Evolutionary conservation across 208 protist genomes (phyloP), one percentile per base, ranked within the genome.

Genomic region (Angomonas deanei): DNA sequence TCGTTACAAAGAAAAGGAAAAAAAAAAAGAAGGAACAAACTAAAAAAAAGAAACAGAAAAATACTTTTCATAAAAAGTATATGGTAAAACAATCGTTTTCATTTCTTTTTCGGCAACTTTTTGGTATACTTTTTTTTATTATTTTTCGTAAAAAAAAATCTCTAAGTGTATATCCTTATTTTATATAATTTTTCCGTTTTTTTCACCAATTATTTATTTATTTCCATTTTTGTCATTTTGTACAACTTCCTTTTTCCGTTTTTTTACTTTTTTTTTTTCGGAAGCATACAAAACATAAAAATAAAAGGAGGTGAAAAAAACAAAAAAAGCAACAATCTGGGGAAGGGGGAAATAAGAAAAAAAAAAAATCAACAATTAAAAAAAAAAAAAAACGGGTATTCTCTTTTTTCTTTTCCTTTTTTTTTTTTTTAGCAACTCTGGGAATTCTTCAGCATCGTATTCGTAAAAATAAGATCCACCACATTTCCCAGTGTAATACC

Each of bases 401-500:
- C 3, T 58, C 28, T 64, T 27, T 57, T 53, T 53, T 53, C 36
- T 42, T 42, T 42, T n/a, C 36, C 15, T 42, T n/a, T 15, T 42
- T 42, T 61, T 55, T 36, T 24, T 61, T 52, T 21, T 49, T 63
- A 30, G 19, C 62, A 67, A 31, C 27, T 56, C 3, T 34, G 32
- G 5, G 54, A 17, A 38, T 62, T 5, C 32, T 68, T 74, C 26
- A 80, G 61, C 34, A 84, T 70, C n/a, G 84, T 88, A 62, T 91
- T 86, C 11, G 86, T 84, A 48, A 93, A 90, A 39, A 96, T 64
- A 10, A 96, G 58, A 36, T 86, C 78, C 2, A 93, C 58, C 2
- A 85, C 28, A 17, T 76, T 82, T 21, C 80, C 89, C 1, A 89
- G 23, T 24, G 70, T 85, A 50, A 93, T 96, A 42, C 91, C 93